Evolutionary conservation across 179 eudicot genomes (phyloP), one percentile per base, ranked within the genome.

Genomic region (Silene coronaria): DNA sequence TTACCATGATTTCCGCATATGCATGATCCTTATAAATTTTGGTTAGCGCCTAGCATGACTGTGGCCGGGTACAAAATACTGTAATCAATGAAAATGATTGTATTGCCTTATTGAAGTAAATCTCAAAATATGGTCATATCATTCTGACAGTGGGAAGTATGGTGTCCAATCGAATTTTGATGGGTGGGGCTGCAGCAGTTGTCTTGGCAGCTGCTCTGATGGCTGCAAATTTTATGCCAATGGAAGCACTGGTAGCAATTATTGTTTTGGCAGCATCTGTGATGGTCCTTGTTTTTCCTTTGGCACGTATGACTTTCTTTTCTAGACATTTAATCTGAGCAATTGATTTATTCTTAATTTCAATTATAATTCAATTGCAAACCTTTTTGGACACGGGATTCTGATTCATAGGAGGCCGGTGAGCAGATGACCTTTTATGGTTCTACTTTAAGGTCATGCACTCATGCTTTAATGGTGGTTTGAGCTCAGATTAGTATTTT

Each of bases 151-250:
- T 78, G 84, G 77, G 77, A 80, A 80, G 77, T 77, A 75, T 82
- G 77, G 81, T 85, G 71, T 72, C 76, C 82, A 78, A 76, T 67
- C 78, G 82, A 80, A 76, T 78, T 65, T 82, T 80, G 85, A 42
- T 85, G 78, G 77, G 76, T 78, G 79, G 78, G 66, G 85, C 91
- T 78, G 91, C 75, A 80, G 89, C 94, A 81, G 83, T 86, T 79
- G 89, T 87, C 79, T 79, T 92, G 85, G 86, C 86, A 86, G 89
- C 87, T 80, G 83, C 85, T 67, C 72, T 91, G 86, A 79, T 85
- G 88, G 83, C 88, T 79, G 88, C 92, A 86, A 88, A 83, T 67
- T 75, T 83, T 80, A 82, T 89, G 84, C 85, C 89, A 72, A 74
- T 84, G 82, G 84, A 84, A 79, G 82, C 85, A 67, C 76, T 86